These are phyloP conservation scores for Botrytis byssoidea DNA, from an alignment of 2,329 filamentous ascomycete species.

Conservation along the genomic window DNA sequence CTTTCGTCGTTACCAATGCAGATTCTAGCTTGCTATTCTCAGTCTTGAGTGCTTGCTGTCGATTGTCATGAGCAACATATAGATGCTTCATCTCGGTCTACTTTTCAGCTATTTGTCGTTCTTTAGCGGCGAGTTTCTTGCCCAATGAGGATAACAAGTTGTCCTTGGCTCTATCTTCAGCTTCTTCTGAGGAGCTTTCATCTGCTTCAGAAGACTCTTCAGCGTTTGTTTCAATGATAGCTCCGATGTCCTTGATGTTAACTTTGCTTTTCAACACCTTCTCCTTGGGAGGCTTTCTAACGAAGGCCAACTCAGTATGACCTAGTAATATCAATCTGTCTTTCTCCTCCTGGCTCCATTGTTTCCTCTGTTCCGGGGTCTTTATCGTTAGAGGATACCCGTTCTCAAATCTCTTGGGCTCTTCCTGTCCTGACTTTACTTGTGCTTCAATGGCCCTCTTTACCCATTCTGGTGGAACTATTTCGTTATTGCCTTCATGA, in stretches of 20 bases:
- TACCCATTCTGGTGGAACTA: neutral
- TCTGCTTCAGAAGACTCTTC: neutral
- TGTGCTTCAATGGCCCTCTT: neutral
- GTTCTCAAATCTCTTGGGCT: neutral
- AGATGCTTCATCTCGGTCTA: neutral
- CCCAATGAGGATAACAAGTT: neutral
- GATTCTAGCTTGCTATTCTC: neutral
- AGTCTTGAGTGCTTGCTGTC: neutral
- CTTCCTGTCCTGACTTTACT: neutral
- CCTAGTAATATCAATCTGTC: neutral
- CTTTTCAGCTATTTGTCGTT: neutral
- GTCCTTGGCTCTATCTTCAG: neutral
- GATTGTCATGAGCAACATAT: neutral
- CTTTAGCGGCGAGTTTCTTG: neutral
- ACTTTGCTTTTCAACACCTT: neutral
- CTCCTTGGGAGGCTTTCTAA: neutral
- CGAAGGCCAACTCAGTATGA: neutral
- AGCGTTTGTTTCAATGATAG: neutral
- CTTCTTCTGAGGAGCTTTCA: neutral
- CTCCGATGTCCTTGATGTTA: neutral
- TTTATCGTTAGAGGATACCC: neutral
- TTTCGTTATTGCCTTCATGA: neutral
- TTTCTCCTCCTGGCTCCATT: neutral
- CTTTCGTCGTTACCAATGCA: neutral
- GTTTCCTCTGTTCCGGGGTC: neutral